These are phyloP conservation scores for Ogataea neopini DNA, from an alignment of 805 yeast genomes.

Conservation along the genomic window DNA sequence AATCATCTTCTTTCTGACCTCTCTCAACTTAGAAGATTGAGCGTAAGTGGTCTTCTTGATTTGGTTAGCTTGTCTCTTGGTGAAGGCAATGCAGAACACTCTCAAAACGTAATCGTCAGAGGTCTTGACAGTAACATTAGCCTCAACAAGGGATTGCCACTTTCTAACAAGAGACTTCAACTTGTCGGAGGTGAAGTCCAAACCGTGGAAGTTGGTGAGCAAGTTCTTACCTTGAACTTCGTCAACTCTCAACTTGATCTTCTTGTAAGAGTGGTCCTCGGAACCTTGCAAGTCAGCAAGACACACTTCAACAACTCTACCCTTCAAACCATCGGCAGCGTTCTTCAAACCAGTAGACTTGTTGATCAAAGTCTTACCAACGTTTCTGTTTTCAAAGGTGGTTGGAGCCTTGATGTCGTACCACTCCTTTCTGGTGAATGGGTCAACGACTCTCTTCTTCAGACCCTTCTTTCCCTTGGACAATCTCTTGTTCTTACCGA, in stretches of 20 bases:
- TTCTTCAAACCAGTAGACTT: slow-evolving; percentile 97
- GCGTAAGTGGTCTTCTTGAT: slow-evolving; percentile 97
- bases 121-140: slow-evolving; percentile 97
- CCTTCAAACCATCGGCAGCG: slow-evolving; percentile 97
- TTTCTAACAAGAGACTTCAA: slow-evolving; percentile 96
- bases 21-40: slow-evolving; percentile 96
- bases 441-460: slow-evolving; percentile 99
- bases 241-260: slow-evolving; percentile 95
- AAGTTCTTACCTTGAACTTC: slow-evolving; percentile 99
- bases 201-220: slow-evolving; percentile 99
- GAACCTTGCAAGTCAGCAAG: slow-evolving; percentile 98
- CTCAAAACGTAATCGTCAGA: slow-evolving; percentile 96
- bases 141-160: slow-evolving; percentile 98
- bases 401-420: slow-evolving; percentile 98
- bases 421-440: slow-evolving; percentile 99
- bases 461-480: slow-evolving; percentile 92
- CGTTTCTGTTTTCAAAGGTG: slow-evolving; percentile 97
- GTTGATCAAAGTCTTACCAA: slow-evolving; percentile 98
- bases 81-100: slow-evolving; percentile 96
- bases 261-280: slow-evolving; percentile 98
- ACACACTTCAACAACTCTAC: slow-evolving; percentile 94
- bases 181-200: slow-evolving; percentile 97
- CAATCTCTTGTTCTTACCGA: slow-evolving; percentile 73
- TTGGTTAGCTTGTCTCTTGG: slow-evolving; percentile 96
- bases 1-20: slow-evolving; percentile 93